Base-by-base conservation (phyloP, 1,139 yeast genomes). In the Candida neerlandica region DNA sequence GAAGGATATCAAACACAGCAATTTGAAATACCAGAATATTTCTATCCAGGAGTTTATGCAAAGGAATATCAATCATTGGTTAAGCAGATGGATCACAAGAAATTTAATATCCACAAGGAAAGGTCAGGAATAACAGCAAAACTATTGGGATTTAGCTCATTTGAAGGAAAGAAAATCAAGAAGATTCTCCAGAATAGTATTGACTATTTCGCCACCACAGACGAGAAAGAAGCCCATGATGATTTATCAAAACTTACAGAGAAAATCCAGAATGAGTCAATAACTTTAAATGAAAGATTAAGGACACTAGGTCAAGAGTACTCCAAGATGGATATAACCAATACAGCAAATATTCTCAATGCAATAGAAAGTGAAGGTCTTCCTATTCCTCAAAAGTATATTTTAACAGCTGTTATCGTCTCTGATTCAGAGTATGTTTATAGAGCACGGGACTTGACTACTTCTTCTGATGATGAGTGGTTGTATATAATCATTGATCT, bases 111-210 rank as follows among this genome's bases (percentile, higher is more conserved):
- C 5, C 49, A 60, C 41, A 44, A 55, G 38, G 53, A 59, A 33
- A 54, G 73, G 43, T 45, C 58, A 14, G 50, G 57, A 39, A 41
- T 60, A 11, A 57, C 69, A 32, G 56, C 58, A 30, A 55, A 58
- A 43, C 59, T 72, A 27, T 66, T 72, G 67, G 55, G 58, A 5
- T 56, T 65, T 47, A 70, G 61, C 47, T 66, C 73, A 10, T 71
- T 71, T 52, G 76, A 70, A 53, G 78, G 78, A 1, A 71, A 71
- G 53, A 62, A 61, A 27, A 60, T 73, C 27, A 63, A 60, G 34
- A 55, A 57, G 5, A 54, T 73, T 14, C 54, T 73, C 30, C 58
- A 59, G 19, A 58, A 57, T 7, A 53, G 70, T 2, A 58, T 62
- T 4, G 45, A 45, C 12, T 59, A 63, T 48, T 55, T 69, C 27